phyloP scores from a whole-genome alignment of 352 stramenopile species.

The Elongisporangium prolatum region DNA sequence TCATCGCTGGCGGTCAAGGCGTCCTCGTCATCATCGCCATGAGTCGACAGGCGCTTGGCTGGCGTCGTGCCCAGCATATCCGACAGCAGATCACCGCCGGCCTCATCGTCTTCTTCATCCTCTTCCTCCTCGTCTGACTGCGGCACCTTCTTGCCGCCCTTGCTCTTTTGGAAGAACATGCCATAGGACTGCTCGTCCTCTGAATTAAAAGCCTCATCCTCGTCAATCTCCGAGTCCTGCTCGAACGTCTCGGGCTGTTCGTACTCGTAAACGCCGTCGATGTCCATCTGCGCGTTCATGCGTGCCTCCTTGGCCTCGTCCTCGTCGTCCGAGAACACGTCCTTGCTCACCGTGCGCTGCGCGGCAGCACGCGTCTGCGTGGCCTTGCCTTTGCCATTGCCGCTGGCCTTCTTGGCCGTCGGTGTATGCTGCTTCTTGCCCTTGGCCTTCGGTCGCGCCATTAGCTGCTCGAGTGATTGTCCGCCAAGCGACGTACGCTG shows the following conservation, averaged over 20 bases:
- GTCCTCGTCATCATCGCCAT: constrained; percentile 21
- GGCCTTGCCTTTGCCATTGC: constrained; percentile 16
- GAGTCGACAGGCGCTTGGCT: constrained; percentile 47
- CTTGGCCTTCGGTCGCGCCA: constrained; percentile 16
- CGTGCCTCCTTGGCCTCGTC: constrained; percentile 58
- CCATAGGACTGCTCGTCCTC: constrained; percentile 90
- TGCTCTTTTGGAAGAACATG: constrained; percentile 61
- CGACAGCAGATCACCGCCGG: constrained; percentile 65
- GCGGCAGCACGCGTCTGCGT: constrained; percentile 8
- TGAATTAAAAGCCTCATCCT: constrained; percentile 93
- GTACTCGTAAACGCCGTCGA: constrained; percentile 81
- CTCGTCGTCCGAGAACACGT: constrained; percentile 83
- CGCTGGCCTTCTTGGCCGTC: neutral
- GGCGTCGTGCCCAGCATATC: constrained; percentile 62
- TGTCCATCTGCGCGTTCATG: constrained; percentile 66
- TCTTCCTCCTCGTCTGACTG: constrained; percentile 23
- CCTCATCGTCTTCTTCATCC: constrained; percentile 44
- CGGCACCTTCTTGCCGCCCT: constrained; percentile 12
- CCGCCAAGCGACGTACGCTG: neutral
- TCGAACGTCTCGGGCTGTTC: constrained; percentile 71
- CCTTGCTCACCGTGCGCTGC: constrained; percentile 24
- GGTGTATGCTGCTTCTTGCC: constrained; percentile 12
- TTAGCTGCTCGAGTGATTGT: constrained; percentile 10
- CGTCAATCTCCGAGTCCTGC: constrained; percentile 92
- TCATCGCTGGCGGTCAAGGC: constrained; percentile 33